A percentile compares a stretch with the other conserved stretches of the same genome.
phyloP scores from a whole-genome alignment of 2,329 filamentous ascomycete genomes.

The Fusarium floridanum region DNA sequence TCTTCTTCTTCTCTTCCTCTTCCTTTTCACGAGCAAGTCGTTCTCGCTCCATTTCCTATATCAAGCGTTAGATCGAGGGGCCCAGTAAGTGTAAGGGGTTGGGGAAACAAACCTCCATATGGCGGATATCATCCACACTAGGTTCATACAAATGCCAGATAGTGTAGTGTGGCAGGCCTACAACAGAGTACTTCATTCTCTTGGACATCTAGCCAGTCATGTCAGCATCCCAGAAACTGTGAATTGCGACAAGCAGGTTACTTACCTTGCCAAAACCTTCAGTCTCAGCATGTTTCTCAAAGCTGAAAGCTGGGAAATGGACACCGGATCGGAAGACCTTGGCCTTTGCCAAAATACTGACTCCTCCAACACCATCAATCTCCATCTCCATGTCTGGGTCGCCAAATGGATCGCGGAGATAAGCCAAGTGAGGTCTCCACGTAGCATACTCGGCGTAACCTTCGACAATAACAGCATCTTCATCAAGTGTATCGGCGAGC shows the following conservation, averaged over 20 bases:
- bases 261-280: conserved; percentile 97
- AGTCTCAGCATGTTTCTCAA: conserved; percentile 98
- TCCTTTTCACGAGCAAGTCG: conserved; percentile 83
- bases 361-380: conserved; percentile 96
- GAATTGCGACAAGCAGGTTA: not conserved
- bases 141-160: conserved; percentile 99
- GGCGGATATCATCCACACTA: conserved; percentile 95
- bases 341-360: conserved; percentile 96
- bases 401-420: conserved; percentile 94
- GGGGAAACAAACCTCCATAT: conserved; percentile 80
- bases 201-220: conserved; percentile 82
- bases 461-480: conserved; percentile 98
- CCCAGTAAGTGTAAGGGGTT: not conserved
- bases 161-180: conserved; percentile 96
- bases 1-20: conserved; percentile 75
- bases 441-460: conserved; percentile 99
- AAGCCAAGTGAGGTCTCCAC: conserved; percentile 96
- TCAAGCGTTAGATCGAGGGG: conserved; percentile 28
- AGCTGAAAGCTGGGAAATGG: conserved; percentile 98
- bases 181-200: conserved; percentile 94
- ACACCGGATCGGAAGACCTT: conserved; percentile 94
- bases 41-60: conserved; percentile 91
- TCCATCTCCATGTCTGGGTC: conserved; percentile 99
- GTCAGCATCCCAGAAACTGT: conserved; percentile 18
- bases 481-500: conserved; percentile 93